Evolutionary conservation across 2,329 filamentous ascomycete genomes (phyloP).

Genomic region (Microdochium paspali): DNA sequence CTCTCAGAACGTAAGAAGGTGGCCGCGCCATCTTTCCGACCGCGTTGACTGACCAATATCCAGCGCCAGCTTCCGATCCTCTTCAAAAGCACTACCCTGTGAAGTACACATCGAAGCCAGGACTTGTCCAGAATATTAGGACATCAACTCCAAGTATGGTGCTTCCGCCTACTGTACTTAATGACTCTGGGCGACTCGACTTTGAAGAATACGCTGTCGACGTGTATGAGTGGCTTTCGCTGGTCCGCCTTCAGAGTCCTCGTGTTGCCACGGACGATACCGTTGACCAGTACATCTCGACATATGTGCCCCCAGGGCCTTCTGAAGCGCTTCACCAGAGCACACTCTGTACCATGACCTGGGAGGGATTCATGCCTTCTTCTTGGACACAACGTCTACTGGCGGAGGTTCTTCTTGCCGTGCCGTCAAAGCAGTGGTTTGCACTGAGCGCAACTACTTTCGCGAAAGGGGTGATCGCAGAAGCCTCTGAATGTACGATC

Average conservation of each 20-base stretch:
- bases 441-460: conserved; percentile 43
- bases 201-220: conserved; percentile 56
- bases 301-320: conserved; percentile 49
- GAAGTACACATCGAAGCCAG: conserved; percentile 27
- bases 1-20: conserved; percentile 34
- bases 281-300: conserved; percentile 60
- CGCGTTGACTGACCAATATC: conserved; percentile 12
- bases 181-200: conserved; percentile 30
- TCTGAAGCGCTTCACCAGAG: conserved; percentile 9
- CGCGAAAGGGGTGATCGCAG: conserved; percentile 30
- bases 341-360: conserved; percentile 42
- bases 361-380: conserved; percentile 48
- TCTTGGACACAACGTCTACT: conserved; percentile 41
- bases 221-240: conserved; percentile 65
- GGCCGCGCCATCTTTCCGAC: background rate
- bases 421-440: conserved; percentile 43
- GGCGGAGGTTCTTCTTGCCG: conserved; percentile 30
- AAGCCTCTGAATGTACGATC: conserved; percentile 41
- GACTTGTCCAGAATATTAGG: conserved; percentile 14
- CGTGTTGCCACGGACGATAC: conserved; percentile 45
- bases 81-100: conserved; percentile 33
- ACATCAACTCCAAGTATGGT: conserved; percentile 23
- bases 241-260: conserved; percentile 59
- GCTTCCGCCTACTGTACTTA: conserved; percentile 18
- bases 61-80: conserved; percentile 40